Evolutionary conservation across 2,329 filamentous ascomycete genomes (phyloP), one percentile per base, ranked within the genome.

Genomic region (Aspergillus thermomutatus): DNA sequence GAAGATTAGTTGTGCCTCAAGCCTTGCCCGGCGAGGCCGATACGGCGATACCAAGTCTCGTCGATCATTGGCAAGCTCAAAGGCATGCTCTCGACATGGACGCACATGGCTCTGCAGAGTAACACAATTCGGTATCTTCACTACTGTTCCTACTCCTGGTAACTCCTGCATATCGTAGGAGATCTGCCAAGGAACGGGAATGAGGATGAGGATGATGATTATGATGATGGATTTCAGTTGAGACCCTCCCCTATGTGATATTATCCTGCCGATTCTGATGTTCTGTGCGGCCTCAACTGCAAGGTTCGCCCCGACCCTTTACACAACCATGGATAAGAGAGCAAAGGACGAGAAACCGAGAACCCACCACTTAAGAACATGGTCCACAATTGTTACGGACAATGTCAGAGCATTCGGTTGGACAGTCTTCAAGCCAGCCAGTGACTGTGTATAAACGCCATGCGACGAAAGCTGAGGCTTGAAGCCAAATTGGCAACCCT

Each of bases 241-340:
- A 7, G 1, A 45, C n/a, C 21, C n/a, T 11, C 17, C 8, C 21
- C 41, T 10, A 21, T 21, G 10, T 23, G 8, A 6, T 45, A 21
- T 45, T 10, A 14, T 10, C 5, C 41, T 2, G n/a, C 41, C 19
- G 11, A 23, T 23, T 45, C n/a, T 45, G 41, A 23, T 21, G 19
- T 45, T 45, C 41, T 9, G 9, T 45, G 28, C 28, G 41, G n/a
- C 10, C 63, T 66, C 60, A 60, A 53, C 48, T 59, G 50, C 61
- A 66, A 67, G 65, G 69, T 63, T 67, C 65, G 67, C 61, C 62
- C 66, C 66, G 67, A 62, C 50, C 59, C 63, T 56, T 59, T 59
- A 57, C 54, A 57, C 52, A 59, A 52, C 45, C 49, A 57, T 50
- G 48, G 26, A 19, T 50, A 50, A 45, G 43, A 49, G 45, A 31